Conservation (phyloP, 208 protist genomes). For the Wallacemonas collosoma region DNA sequence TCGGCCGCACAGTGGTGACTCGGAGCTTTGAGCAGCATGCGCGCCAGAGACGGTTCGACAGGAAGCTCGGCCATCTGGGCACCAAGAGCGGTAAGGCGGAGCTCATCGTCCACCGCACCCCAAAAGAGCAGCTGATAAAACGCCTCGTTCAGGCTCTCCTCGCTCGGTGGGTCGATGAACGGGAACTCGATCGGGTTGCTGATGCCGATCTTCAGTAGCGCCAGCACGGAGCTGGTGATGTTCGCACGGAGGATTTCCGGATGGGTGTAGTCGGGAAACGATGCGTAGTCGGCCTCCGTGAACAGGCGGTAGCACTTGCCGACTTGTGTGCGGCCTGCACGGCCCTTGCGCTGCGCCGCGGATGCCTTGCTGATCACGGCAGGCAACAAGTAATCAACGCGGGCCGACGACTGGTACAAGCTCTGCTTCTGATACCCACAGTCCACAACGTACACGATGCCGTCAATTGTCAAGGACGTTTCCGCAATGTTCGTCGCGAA, state of each 20-base stretch:
- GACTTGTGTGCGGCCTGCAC: conserved; percentile 98
- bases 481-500: conserved; percentile 99
- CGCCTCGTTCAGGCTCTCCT: conserved; percentile 96
- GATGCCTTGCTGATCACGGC: conserved; percentile 98
- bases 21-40: conserved; percentile 88
- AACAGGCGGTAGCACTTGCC: conserved; percentile 99
- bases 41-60: conserved; percentile 91
- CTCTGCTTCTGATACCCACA: conserved; percentile 99
- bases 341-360: conserved; percentile 99
- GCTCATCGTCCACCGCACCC: conserved; percentile 97
- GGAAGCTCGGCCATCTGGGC: conserved; percentile 71
- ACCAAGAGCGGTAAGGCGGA: conserved; percentile 75
- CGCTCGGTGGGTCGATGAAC: conserved; percentile 97
- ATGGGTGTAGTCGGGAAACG: conserved; percentile 78
- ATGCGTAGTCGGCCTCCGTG: conserved; percentile 82
- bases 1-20: conserved; percentile 81
- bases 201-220: conserved; percentile 96
- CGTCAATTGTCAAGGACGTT: conserved; percentile 99
- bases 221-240: conserved; percentile 94
- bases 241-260: conserved; percentile 98
- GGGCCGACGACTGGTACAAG: conserved; percentile 94
- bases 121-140: conserved; percentile 98
- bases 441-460: conserved; percentile 99
- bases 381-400: conserved; percentile 97
- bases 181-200: conserved; percentile 96